phyloP scores from a whole-genome alignment of 176 grass and related monocot genomes.

The Oryza rufipogon region DNA sequence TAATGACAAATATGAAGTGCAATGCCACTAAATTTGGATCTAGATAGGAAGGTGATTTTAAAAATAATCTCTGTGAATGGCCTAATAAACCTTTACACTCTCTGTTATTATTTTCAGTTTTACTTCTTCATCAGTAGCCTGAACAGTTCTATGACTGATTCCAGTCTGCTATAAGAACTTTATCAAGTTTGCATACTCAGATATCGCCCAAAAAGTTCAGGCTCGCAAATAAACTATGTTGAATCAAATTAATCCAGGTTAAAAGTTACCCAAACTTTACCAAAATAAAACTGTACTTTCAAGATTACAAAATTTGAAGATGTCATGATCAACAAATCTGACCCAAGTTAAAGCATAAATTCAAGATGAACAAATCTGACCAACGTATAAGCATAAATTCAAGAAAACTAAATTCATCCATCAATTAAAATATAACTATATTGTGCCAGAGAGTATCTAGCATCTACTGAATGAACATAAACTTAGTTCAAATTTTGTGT shows the following conservation, averaged over 20 bases:
- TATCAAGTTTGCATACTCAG: neutral
- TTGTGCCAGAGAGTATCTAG: neutral
- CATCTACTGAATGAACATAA: neutral
- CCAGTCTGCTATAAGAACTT: neutral
- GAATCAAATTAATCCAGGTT: neutral
- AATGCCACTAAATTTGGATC: neutral
- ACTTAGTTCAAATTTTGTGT: neutral
- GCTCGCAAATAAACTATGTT: neutral
- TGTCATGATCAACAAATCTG: neutral
- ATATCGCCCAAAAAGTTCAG: neutral
- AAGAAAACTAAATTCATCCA: neutral
- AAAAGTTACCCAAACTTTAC: neutral
- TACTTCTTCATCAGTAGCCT: neutral
- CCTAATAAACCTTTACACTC: neutral
- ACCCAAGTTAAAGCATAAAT: constrained; percentile 17
- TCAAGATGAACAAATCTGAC: neutral
- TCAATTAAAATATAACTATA: neutral
- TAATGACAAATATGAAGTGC: constrained; percentile 25
- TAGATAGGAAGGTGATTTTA: neutral
- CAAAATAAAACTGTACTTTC: neutral
- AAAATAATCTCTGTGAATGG: neutral
- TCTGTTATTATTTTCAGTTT: neutral
- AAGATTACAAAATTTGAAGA: neutral
- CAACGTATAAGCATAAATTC: constrained; percentile 9
- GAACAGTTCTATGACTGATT: neutral